Evolutionary conservation across 257 asterid genomes (phyloP).

Genomic region (Ajuga chamaepitys): DNA sequence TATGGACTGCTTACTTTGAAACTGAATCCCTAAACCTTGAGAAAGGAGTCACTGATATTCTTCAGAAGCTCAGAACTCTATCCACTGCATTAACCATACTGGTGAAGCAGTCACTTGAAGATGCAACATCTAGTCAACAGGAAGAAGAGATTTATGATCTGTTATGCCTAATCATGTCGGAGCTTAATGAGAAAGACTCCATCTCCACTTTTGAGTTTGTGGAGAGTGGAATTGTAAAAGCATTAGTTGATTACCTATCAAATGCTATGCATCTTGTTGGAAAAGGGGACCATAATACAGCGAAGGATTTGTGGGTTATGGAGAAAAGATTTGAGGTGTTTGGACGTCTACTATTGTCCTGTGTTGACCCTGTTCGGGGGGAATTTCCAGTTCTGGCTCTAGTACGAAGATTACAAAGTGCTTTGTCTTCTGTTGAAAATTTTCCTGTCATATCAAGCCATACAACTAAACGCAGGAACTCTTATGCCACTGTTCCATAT

Average conservation of each 20-base stretch:
- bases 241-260: conserved; percentile 61
- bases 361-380: conserved; percentile 26
- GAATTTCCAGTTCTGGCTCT: conserved; percentile 42
- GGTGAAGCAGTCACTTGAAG: conserved; percentile 29
- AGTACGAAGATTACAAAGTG: conserved; percentile 53
- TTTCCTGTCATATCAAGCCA: conserved; percentile 67
- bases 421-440: conserved; percentile 75
- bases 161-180: conserved; percentile 55
- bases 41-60: conserved; percentile 64
- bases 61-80: conserved; percentile 61
- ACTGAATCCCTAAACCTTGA: conserved; percentile 53
- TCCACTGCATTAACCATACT: conserved; percentile 39
- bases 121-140: conserved; percentile 29
- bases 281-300: conserved; percentile 19
- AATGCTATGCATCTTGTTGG: conserved; percentile 37
- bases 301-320: conserved; percentile 16
- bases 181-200: conserved; percentile 57
- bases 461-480: conserved; percentile 40
- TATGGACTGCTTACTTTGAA: conserved; percentile 53
- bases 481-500: conserved; percentile 70
- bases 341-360: conserved; percentile 53
- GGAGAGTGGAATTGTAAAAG: conserved; percentile 79
- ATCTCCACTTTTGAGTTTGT: conserved; percentile 93
- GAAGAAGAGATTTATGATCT: conserved; percentile 51
- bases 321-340: conserved; percentile 71